phyloP scores from a whole-genome alignment of 495 filamentous ascomycete genomes.

The Parmelia sp. region DNA sequence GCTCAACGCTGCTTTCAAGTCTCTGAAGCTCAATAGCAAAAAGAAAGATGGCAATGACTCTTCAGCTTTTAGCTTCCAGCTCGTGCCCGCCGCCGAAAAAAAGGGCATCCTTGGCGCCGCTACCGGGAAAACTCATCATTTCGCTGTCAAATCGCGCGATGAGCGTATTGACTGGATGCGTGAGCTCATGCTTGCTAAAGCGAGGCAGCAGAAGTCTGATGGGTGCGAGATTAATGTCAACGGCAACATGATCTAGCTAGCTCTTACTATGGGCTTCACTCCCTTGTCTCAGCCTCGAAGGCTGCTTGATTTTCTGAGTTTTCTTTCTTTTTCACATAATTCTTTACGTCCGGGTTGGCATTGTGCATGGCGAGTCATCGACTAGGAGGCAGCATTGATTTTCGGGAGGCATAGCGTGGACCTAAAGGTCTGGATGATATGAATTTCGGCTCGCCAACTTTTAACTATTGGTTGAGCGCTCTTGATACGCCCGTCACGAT shows the following conservation, averaged over 20 bases:
- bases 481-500: conserved; percentile 18
- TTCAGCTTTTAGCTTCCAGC: conserved; percentile 80
- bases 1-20: conserved; percentile 80
- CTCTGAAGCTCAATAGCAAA: conserved; percentile 57
- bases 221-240: conserved; percentile 79
- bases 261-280: not conserved
- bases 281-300: conserved; percentile 15
- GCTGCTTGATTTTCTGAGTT: not conserved
- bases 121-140: conserved; percentile 79
- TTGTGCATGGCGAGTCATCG: conserved; percentile 17
- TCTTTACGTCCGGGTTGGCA: conserved; percentile 9
- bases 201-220: conserved; percentile 71
- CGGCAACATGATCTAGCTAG: conserved; percentile 63
- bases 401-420: conserved; percentile 28
- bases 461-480: not conserved
- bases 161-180: conserved; percentile 98
- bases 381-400: conserved; percentile 5
- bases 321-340: not conserved
- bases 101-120: conserved; percentile 39
- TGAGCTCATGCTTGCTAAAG: conserved; percentile 94
- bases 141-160: conserved; percentile 78
- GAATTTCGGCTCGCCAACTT: conserved; percentile 4
- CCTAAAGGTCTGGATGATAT: conserved; percentile 23
- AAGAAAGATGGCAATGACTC: conserved; percentile 41
- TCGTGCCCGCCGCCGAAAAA: conserved; percentile 68